These are phyloP conservation scores for Iberis pinnata DNA, from an alignment of 345 rosid species.

Conservation along the genomic window DNA sequence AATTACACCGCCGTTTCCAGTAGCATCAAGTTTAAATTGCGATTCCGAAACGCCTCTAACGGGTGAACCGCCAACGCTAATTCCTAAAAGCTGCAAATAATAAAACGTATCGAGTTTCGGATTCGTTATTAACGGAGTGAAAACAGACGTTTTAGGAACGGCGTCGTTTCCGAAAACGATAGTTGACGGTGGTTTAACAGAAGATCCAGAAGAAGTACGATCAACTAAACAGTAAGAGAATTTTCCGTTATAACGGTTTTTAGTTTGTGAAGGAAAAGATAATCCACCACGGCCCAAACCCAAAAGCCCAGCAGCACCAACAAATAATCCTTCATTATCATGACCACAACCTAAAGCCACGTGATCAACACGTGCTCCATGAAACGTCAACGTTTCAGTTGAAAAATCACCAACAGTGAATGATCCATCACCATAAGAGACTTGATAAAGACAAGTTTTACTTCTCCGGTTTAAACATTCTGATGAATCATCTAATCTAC, in stretches of 20 bases:
- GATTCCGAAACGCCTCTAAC: conserved; percentile 59
- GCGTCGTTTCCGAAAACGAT: conserved; percentile 70
- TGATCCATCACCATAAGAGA: conserved; percentile 88
- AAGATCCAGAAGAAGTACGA: conserved; percentile 48
- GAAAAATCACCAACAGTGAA: conserved; percentile 74
- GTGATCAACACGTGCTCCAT: conserved; percentile 45
- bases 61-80: conserved; percentile 82
- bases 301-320: conserved; percentile 82
- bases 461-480: conserved; percentile 37
- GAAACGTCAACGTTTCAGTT: conserved; percentile 76
- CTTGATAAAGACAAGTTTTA: conserved; percentile 65
- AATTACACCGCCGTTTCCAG: conserved; percentile 82
- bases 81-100: conserved; percentile 67
- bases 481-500: conserved; percentile 40
- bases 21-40: conserved; percentile 54
- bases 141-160: conserved; percentile 49
- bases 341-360: conserved; percentile 92
- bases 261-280: conserved; percentile 76
- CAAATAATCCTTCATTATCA: conserved; percentile 82
- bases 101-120: conserved; percentile 89
- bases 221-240: conserved; percentile 90
- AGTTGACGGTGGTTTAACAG: conserved; percentile 57
- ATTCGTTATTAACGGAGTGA: conserved; percentile 64
- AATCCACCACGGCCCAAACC: conserved; percentile 87
- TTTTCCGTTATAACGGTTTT: conserved; percentile 58